Percentiles rank a stretch among this genome's conserved stretches.
phyloP scores from a whole-genome alignment of 768 basidiomycete genomes.

The Tylopilus subfusipes region DNA sequence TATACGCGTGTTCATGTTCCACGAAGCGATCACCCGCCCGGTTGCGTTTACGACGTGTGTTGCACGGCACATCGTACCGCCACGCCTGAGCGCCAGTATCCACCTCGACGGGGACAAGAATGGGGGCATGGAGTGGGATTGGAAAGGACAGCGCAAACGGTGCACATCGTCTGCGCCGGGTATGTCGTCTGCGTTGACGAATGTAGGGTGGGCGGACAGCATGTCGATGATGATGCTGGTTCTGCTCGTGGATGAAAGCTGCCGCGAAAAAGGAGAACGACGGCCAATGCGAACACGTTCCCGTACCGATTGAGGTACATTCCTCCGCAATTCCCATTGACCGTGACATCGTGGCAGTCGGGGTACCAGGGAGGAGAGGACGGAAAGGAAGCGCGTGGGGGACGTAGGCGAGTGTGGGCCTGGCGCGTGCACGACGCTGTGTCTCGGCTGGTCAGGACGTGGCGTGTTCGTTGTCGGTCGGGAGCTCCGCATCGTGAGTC shows the following conservation, averaged over 20 bases:
- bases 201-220: conserved; percentile 15
- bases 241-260: conserved; percentile 13
- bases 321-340: conserved; percentile 4
- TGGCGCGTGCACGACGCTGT: conserved; percentile 15
- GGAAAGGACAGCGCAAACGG: background rate
- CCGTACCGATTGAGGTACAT: conserved; percentile 20
- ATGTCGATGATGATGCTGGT: conserved; percentile 27
- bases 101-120: background rate
- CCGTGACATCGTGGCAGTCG: background rate
- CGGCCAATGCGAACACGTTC: conserved; percentile 6
- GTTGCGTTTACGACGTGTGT: conserved; percentile 29
- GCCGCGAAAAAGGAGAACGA: background rate
- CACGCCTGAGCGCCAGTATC: background rate
- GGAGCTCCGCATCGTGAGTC: conserved; percentile 24
- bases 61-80: conserved; percentile 2
- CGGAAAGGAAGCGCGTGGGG: background rate
- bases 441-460: conserved; percentile 28
- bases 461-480: conserved; percentile 25
- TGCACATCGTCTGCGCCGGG: background rate
- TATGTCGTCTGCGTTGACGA: conserved; percentile 21
- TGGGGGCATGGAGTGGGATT: background rate
- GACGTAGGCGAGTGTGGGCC: background rate
- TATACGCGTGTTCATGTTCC: conserved; percentile 26
- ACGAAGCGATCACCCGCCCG: conserved; percentile 21
- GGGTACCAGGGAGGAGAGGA: background rate